Conservation (phyloP, 768 basidiomycete species). For the Leccinum olivaceopallidum region DNA sequence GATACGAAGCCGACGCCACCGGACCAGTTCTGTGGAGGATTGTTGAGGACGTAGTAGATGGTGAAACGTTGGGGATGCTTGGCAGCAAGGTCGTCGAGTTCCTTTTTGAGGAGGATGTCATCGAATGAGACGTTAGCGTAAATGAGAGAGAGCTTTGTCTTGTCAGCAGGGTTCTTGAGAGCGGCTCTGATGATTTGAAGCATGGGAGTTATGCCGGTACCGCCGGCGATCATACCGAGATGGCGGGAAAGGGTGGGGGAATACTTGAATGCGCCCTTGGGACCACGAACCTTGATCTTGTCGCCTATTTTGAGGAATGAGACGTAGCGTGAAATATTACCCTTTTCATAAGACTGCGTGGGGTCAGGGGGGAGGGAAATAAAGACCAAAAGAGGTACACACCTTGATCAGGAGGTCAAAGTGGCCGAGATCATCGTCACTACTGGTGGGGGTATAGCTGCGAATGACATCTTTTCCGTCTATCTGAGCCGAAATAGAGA, state of each 20-base stretch:
- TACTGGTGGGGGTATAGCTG: slow-evolving; percentile 94
- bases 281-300: slow-evolving; percentile 88
- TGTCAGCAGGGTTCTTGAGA: slow-evolving; percentile 85
- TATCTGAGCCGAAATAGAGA: slow-evolving; percentile 87
- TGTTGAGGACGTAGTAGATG: slow-evolving; percentile 92
- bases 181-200: slow-evolving; percentile 96
- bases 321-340: slow-evolving; percentile 92
- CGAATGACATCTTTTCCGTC: slow-evolving; percentile 88
- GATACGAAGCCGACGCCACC: slow-evolving; percentile 92
- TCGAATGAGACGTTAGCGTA: slow-evolving; percentile 95
- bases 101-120: slow-evolving; percentile 89
- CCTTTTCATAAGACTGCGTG: slow-evolving; percentile 87
- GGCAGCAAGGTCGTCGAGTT: slow-evolving; percentile 77
- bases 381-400: slow-evolving; percentile 6
- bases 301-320: slow-evolving; percentile 83
- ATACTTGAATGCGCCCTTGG: slow-evolving; percentile 95
- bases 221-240: slow-evolving; percentile 97
- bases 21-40: slow-evolving; percentile 83
- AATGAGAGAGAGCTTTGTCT: slow-evolving; percentile 81
- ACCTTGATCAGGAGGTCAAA: slow-evolving; percentile 99
- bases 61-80: slow-evolving; percentile 69
- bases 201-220: slow-evolving; percentile 99
- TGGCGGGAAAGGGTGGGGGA: slow-evolving; percentile 66
- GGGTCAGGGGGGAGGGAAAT: not conserved
- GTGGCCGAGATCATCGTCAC: slow-evolving; percentile 88